Evolutionary conservation across 2,329 filamentous ascomycete species (phyloP).

Genomic region (Paramyrothecium roridum): DNA sequence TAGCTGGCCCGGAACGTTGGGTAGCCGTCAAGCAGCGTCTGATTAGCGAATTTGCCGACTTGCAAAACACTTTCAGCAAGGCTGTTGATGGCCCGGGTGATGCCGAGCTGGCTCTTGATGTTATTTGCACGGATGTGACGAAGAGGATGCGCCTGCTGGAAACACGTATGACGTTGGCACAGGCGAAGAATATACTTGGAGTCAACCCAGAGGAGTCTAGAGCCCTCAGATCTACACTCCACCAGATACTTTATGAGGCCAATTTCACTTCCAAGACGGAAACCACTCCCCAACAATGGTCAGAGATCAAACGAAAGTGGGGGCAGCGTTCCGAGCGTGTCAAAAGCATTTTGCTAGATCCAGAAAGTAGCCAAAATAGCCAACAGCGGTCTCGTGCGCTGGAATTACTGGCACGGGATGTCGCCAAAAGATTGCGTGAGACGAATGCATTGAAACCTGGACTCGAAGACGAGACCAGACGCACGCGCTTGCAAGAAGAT

Average conservation of each 20-base stretch:
- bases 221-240: conserved; percentile 62
- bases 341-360: conserved; percentile 48
- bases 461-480: too few species aligned
- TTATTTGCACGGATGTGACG: conserved; percentile 78
- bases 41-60: conserved; percentile 59
- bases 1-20: conserved; percentile 72
- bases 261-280: conserved; percentile 73
- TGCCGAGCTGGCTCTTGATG: conserved; percentile 69
- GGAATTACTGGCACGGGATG: conserved; percentile 70
- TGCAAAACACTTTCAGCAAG: conserved; percentile 59
- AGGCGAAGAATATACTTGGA: conserved; percentile 63
- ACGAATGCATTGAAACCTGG: conserved; percentile 34
- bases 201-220: conserved; percentile 46
- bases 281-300: conserved; percentile 69
- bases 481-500: too few species aligned
- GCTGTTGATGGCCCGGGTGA: conserved; percentile 56
- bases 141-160: conserved; percentile 69
- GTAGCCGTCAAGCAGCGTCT: conserved; percentile 66
- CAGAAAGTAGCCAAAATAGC: conserved; percentile 49
- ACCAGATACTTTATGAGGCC: conserved; percentile 60
- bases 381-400: conserved; percentile 59
- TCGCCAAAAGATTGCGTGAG: conserved; percentile 73
- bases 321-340: conserved; percentile 54
- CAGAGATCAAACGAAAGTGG: conserved; percentile 67
- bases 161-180: conserved; percentile 66